Evolutionary conservation across 2,329 filamentous ascomycete species (phyloP), one percentile per base, ranked within the genome.

Genomic region (Penicillium expansum): DNA sequence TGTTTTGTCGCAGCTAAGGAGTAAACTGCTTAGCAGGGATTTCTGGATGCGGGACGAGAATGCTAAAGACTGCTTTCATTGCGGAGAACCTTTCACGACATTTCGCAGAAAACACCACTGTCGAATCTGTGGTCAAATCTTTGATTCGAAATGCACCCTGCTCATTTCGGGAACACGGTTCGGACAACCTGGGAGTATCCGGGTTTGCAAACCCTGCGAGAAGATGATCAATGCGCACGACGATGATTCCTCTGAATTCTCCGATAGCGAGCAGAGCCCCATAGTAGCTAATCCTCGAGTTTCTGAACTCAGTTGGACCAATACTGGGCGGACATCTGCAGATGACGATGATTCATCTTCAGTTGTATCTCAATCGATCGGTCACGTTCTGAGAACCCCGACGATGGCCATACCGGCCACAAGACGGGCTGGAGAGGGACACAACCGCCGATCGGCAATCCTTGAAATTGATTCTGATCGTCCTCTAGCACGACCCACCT

Each of bases 11-110:
- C 87, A 89, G 64, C 88, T 96, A 80, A 86, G 89, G 60, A 90
- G 91, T 67, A 92, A 93, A 69, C 87, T 99, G 8, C 78, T 97
- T 44, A 96, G 90, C 71, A 94, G 92, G 69, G 92, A 97, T 65
- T 97, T 96, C 67, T 97, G 93, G 94, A 99, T 99, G 94, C 90
- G 92, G 58, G 94, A 99, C 71, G 94, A 97, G 69, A 97, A 95
- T 61, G 95, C 93, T 58, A 97, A 96, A 71, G 93, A 97, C 67
- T 99, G 94, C 69, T 99, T 97, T 71, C 85, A 91, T 43, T 99
- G 94, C 68, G 91, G 91, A 43, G 89, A 91, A 57, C 84, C 90
- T 2, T 99, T 99, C 69, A 92, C 91, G 0, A 94, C 93, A 1
- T 97, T 97, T 71, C 85, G 94, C 57, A 86, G 94, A 62, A 99